These are phyloP conservation scores for Nepenthes mirabilis DNA, from an alignment of 148 eudicot species.

Conservation along the genomic window DNA sequence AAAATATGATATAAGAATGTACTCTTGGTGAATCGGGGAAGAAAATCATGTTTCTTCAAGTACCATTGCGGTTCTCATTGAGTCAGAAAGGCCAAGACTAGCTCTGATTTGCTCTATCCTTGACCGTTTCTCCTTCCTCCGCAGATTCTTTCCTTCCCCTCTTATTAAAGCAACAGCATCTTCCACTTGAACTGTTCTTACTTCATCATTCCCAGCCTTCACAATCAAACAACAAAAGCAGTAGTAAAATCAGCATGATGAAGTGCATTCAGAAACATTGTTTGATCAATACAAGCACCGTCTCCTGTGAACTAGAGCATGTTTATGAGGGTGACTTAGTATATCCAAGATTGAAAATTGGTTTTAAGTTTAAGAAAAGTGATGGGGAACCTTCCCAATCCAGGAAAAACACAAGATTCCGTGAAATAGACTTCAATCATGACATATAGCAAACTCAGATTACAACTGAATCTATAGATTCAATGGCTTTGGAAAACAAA, in stretches of 20 bases:
- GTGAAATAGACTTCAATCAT: too few species aligned
- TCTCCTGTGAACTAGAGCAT: too few species aligned
- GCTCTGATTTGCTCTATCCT: conserved; percentile 96
- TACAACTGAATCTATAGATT: too few species aligned
- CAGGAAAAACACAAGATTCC: too few species aligned
- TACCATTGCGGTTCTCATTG: conserved; percentile 88
- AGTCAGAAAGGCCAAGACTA: conserved; percentile 96
- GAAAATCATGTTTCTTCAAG: not conserved
- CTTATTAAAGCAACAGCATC: conserved; percentile 80
- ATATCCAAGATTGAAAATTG: too few species aligned
- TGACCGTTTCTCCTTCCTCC: conserved; percentile 88
- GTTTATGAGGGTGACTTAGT: too few species aligned
- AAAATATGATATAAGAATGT: too few species aligned
- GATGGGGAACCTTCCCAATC: too few species aligned
- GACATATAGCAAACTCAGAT: too few species aligned
- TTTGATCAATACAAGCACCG: too few species aligned
- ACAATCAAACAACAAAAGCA: conserved; percentile 8
- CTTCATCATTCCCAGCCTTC: conserved; percentile 35
- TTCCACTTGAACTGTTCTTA: conserved; percentile 37
- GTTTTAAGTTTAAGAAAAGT: too few species aligned
- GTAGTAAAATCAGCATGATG: not conserved
- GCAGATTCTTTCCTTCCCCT: conserved; percentile 66
- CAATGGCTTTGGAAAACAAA: too few species aligned
- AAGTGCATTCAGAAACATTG: not conserved
- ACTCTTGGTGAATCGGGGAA: not conserved